Percentiles rank a stretch among this genome's conserved stretches.
Conservation (phyloP, 441 rosid species). For the Corymbia citriodora region DNA sequence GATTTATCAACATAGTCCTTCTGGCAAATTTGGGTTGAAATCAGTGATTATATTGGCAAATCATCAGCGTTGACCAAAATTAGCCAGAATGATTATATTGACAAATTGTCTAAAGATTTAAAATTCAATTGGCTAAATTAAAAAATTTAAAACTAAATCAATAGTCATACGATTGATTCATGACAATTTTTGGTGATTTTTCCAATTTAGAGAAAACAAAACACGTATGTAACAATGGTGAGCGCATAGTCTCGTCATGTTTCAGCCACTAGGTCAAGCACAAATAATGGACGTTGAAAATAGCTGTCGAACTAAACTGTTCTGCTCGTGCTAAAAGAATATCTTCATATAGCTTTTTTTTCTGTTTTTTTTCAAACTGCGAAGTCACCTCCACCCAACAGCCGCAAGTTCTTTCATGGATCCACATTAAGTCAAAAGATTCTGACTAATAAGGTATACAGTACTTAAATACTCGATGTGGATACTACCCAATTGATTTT, state of each 20-base stretch:
- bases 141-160: not conserved
- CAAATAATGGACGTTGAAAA: not conserved
- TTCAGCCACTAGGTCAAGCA: not conserved
- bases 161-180: not conserved
- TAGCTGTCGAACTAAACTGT: not conserved
- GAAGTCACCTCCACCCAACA: not conserved
- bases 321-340: not conserved
- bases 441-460: not conserved
- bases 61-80: not conserved
- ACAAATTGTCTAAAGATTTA: not conserved
- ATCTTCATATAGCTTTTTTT: not conserved
- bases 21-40: no score
- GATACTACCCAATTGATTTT: not conserved
- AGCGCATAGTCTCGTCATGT: not conserved
- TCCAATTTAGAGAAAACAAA: not conserved
- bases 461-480: not conserved
- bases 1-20: no score
- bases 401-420: not conserved
- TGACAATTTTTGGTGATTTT: not conserved
- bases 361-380: not conserved
- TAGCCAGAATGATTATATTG: fast-evolving
- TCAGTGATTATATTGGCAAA: not conserved
- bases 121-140: not conserved
- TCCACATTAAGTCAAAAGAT: not conserved
- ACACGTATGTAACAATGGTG: not conserved